Evolutionary conservation across 2,329 filamentous ascomycete genomes (phyloP), one percentile per base, ranked within the genome.

Genomic region (Mycogone perniciosa): DNA sequence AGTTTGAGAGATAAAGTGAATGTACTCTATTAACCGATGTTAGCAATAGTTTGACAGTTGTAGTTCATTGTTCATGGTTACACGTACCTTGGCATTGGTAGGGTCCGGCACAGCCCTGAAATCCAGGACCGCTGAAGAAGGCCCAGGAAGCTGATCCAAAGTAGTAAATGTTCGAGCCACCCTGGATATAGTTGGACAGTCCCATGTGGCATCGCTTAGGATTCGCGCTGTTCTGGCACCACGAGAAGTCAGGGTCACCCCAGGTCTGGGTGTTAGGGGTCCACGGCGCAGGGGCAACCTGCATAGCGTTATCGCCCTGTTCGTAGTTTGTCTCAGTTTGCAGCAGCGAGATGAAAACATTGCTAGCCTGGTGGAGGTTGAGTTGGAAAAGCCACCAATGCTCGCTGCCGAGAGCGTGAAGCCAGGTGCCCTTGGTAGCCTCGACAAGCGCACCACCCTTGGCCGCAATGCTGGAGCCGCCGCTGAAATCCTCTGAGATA

Each of bases 321-420:
- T 63, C 59, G 44, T 64, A 64, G 57, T 78, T 77, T 7, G 77
- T 79, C 63, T 82, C 79, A 44, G 70, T 72, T 63, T 81, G 76
- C 51, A 77, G 68, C 60, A 80, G 59, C 9, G 70, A 70, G n/a
- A 76, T 67, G 51, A 77, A 68, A 5, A 81, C 71, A 52, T 79
- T 77, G 48, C 67, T 60, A 1, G 77, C 76, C 29, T 67, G 64
- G 41, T 70, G 66, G 46, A 81, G 63, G 55, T 80, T 76, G 56
- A 80, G 75, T 63, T 82, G 77, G 65, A 82, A 82, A 44, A 82
- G 64, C 62, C 74, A 74, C 64, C 73, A 75, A 61, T 83, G 79
- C 66, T 83, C 80, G 46, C 71, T 75, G 3, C 79, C 75, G 42
- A 64, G 48, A 5, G 57, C 62, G 45, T 61, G 55, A 45, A 82